Evolutionary conservation across 2,329 filamentous ascomycete species (phyloP).

Genomic region (Rutstroemia sp.): DNA sequence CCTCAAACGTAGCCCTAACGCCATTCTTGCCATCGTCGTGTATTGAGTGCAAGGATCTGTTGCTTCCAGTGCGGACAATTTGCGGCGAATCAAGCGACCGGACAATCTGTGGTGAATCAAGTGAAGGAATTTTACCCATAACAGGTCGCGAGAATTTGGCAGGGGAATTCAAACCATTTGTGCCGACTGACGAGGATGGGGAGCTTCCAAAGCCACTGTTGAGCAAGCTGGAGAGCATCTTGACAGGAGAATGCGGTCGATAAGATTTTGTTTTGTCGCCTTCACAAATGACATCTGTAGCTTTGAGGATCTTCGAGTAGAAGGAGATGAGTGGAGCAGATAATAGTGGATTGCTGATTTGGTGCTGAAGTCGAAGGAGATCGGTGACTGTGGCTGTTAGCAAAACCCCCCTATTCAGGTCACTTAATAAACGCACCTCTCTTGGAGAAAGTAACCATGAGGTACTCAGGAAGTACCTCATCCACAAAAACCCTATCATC

Average conservation of each 20-base stretch:
- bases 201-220: conserved; percentile 47
- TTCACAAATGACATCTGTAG: conserved; percentile 55
- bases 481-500: conserved; percentile 68
- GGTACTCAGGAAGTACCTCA: conserved; percentile 63
- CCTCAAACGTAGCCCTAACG: conserved; percentile 38
- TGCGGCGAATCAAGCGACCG: no score
- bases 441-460: conserved; percentile 67
- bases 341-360: conserved; percentile 55
- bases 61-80: conserved; percentile 20
- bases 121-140: conserved; percentile 37
- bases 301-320: conserved; percentile 69
- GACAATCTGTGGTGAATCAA: conserved; percentile 25
- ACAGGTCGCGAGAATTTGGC: conserved; percentile 26
- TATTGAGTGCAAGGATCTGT: conserved; percentile 24
- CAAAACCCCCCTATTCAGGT: neutral
- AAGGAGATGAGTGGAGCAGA: conserved; percentile 66
- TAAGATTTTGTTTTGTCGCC: conserved; percentile 61
- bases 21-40: conserved; percentile 26
- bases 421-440: conserved; percentile 46
- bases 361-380: conserved; percentile 63
- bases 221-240: conserved; percentile 79
- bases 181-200: conserved; percentile 30
- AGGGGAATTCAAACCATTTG: conserved; percentile 17
- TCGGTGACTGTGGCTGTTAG: conserved; percentile 55
- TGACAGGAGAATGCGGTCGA: conserved; percentile 79